A percentile compares a stretch with the other conserved stretches of the same genome.
Conservation (phyloP, 2,329 filamentous ascomycete species). For the Fusarium lateritium region DNA sequence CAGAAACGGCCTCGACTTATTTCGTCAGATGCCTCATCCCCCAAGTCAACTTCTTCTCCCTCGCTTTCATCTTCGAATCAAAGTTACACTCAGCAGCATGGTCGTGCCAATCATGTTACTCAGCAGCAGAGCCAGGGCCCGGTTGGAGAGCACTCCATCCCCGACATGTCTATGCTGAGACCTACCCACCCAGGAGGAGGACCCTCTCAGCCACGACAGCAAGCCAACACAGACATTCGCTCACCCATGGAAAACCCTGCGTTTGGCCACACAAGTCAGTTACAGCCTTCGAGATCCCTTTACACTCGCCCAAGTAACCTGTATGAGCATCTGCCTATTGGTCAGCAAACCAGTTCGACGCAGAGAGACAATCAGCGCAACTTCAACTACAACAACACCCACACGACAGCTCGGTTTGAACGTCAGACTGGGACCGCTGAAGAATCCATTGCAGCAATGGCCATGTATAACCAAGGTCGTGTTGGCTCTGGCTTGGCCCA, state of each 20-base stretch:
- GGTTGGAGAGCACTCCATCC: not conserved
- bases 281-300: not conserved
- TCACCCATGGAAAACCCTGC: slow-evolving; percentile 6
- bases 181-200: slow-evolving; percentile 9
- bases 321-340: slow-evolving; percentile 20
- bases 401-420: slow-evolving; percentile 30
- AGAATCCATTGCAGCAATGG: slow-evolving; percentile 29
- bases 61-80: not conserved
- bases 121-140: not conserved
- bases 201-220: slow-evolving; percentile 10
- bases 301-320: not conserved
- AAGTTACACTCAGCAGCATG: not conserved
- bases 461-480: not conserved
- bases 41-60: slow-evolving; percentile 1
- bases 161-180: slow-evolving; percentile 10
- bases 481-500: not conserved
- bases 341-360: not conserved
- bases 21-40: not conserved
- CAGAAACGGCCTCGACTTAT: slow-evolving; percentile 23
- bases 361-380: slow-evolving; percentile 17
- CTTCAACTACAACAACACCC: not conserved
- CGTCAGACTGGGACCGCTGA: slow-evolving; percentile 25
- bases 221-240: not conserved
- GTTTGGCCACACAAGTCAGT: not conserved
- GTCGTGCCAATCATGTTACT: not conserved